Conservation (phyloP, 2,329 filamentous ascomycete genomes). For the Nemania serpens region DNA sequence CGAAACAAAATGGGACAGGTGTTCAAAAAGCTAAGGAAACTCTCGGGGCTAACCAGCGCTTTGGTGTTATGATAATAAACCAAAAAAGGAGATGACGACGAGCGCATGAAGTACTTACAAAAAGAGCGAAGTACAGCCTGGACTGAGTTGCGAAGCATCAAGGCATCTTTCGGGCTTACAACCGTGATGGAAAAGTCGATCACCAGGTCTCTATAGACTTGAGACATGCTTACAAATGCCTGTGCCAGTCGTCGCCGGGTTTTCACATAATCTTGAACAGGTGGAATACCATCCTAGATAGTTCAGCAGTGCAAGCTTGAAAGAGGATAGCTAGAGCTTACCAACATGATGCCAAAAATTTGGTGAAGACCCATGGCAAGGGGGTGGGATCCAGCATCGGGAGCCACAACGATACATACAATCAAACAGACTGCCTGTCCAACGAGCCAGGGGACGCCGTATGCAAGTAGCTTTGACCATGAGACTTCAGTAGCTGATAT, state of each 20-base stretch:
- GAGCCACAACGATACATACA: conserved; percentile 54
- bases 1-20: background rate
- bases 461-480: conserved; percentile 57
- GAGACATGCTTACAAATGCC: conserved; percentile 60
- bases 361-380: conserved; percentile 54
- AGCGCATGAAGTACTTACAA: conserved; percentile 16
- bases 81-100: background rate
- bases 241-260: conserved; percentile 52
- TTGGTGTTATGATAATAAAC: no score
- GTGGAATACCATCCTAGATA: conserved; percentile 42
- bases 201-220: conserved; percentile 59
- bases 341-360: conserved; percentile 53
- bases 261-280: conserved; percentile 44
- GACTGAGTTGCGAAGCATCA: conserved; percentile 56
- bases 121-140: conserved; percentile 60
- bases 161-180: conserved; percentile 56
- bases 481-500: conserved; percentile 48
- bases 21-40: background rate
- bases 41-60: background rate
- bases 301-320: conserved; percentile 17
- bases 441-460: conserved; percentile 59
- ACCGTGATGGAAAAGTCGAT: conserved; percentile 61
- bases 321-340: conserved; percentile 30
- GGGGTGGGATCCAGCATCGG: conserved; percentile 60
- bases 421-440: conserved; percentile 59